These are phyloP conservation scores for Yarrowia bubula DNA, from an alignment of 805 yeast genomes.

Conservation along the genomic window DNA sequence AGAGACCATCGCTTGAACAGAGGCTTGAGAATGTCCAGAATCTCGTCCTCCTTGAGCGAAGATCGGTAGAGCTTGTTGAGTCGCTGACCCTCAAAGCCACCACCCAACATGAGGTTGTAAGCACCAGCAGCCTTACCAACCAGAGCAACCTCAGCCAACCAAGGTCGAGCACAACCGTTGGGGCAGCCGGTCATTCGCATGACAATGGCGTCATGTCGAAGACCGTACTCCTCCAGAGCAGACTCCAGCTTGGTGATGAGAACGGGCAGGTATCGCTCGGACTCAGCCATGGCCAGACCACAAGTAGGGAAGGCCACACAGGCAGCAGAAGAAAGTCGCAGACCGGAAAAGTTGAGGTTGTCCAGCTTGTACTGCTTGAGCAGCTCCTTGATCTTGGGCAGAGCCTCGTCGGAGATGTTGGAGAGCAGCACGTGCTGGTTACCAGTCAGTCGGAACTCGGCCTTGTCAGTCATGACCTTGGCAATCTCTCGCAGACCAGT, in stretches of 20 bases:
- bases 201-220: slow-evolving; percentile 89
- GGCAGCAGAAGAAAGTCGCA: slow-evolving; percentile 88
- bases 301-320: slow-evolving; percentile 99
- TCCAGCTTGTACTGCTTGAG: slow-evolving; percentile 76
- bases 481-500: slow-evolving; percentile 82
- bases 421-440: slow-evolving; percentile 88
- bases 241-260: slow-evolving; percentile 77
- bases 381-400: slow-evolving; percentile 58
- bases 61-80: slow-evolving; percentile 84
- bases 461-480: slow-evolving; percentile 53
- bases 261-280: slow-evolving; percentile 86
- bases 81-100: slow-evolving; percentile 92
- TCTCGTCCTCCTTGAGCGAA: slow-evolving; percentile 87
- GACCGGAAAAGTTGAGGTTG: slow-evolving; percentile 75
- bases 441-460: slow-evolving; percentile 91
- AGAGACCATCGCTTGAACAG: slow-evolving; percentile 91
- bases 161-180: slow-evolving; percentile 97
- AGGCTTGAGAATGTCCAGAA: slow-evolving; percentile 71
- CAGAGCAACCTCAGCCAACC: slow-evolving; percentile 94
- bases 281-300: slow-evolving; percentile 98
- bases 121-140: slow-evolving; percentile 95
- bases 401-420: slow-evolving; percentile 65
- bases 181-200: slow-evolving; percentile 99
- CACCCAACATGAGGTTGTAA: slow-evolving; percentile 91
- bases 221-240: slow-evolving; percentile 86